Evolutionary conservation across 768 basidiomycete genomes (phyloP), one percentile per base, ranked within the genome.

Genomic region (Tricholoma furcatifolium): DNA sequence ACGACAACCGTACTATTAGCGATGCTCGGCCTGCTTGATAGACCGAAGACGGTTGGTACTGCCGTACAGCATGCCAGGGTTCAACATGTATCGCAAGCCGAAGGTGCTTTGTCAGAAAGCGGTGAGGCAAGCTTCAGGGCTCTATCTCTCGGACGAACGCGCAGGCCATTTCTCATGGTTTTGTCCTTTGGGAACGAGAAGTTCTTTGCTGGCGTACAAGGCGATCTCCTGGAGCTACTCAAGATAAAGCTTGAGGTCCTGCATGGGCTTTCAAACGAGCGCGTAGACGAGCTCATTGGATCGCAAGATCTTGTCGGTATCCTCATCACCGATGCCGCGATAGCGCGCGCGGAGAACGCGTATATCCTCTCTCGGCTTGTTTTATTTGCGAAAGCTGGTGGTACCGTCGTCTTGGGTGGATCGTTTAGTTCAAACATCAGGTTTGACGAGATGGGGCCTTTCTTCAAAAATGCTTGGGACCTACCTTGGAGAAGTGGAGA

Each of bases 1-100:
- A 70, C 71, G 1, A 73, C 71, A 20, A 65, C 61, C 17, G 63
- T 69, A 9, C 54, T 73, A 24, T 53, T 74, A 18, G 70, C 73
- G 10, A 74, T 77, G 71, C 67, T 70, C 17, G 68, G 66, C 20
- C 49, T 74, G 34, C 60, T 72, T 23, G 69, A 71, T 11, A 39
- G 23, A 8, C 27, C 17, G 20, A 32, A 34, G 12, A 12, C 24
- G 4, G 42, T 7, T 7, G 27, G 7, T 7, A 27, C 27, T 27
- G 27, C 27, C 27, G 7, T 27, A 27, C 4, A 27, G 7, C 27
- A 4, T 27, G 27, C 27, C 27, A 27, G 7, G 27, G 27, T 27
- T 27, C 27, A 27, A 7, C 27, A 27, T 3, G 27, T 27, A 27
- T 27, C 27, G n/a, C n/a, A n/a, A n/a, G n/a, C n/a, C n/a, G n/a